These are phyloP conservation scores for Fusarium zealandicum DNA, from an alignment of 2,329 filamentous ascomycete genomes.

Conservation along the genomic window DNA sequence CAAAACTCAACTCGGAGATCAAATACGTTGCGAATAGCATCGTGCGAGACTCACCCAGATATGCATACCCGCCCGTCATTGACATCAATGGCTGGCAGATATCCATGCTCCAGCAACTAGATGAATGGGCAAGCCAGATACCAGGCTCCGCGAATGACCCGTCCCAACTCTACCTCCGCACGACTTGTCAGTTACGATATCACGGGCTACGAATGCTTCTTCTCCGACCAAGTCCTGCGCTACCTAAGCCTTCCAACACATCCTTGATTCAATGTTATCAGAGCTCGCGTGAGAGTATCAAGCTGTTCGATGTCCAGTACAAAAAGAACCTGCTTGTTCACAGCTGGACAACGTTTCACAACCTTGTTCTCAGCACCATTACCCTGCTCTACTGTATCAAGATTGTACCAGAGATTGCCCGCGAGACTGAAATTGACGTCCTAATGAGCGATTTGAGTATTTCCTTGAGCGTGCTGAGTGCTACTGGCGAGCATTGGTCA, in stretches of 20 bases:
- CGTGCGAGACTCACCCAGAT: conserved; percentile 53
- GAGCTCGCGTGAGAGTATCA: conserved; percentile 52
- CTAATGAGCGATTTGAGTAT: conserved; percentile 52
- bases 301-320: conserved; percentile 53
- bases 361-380: conserved; percentile 55
- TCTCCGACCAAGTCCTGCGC: conserved; percentile 59
- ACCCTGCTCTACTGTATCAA: conserved; percentile 61
- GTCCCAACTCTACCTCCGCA: conserved; percentile 36
- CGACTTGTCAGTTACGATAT: conserved; percentile 54
- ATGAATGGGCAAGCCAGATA: conserved; percentile 50
- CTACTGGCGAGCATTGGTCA: conserved; percentile 59
- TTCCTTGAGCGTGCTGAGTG: conserved; percentile 56
- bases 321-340: conserved; percentile 54
- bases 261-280: conserved; percentile 52
- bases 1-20: conserved; percentile 62
- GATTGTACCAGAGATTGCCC: conserved; percentile 52
- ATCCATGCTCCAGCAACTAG: conserved; percentile 50
- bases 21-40: conserved; percentile 64
- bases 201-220: conserved; percentile 58
- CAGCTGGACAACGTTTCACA: conserved; percentile 58
- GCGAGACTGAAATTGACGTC: conserved; percentile 47
- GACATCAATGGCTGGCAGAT: conserved; percentile 57
- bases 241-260: conserved; percentile 54
- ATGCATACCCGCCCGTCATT: conserved; percentile 56
- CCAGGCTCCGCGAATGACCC: conserved; percentile 35